These are phyloP conservation scores for Colletotrichum magnum DNA, from an alignment of 2,329 filamentous ascomycete species.

Conservation along the genomic window DNA sequence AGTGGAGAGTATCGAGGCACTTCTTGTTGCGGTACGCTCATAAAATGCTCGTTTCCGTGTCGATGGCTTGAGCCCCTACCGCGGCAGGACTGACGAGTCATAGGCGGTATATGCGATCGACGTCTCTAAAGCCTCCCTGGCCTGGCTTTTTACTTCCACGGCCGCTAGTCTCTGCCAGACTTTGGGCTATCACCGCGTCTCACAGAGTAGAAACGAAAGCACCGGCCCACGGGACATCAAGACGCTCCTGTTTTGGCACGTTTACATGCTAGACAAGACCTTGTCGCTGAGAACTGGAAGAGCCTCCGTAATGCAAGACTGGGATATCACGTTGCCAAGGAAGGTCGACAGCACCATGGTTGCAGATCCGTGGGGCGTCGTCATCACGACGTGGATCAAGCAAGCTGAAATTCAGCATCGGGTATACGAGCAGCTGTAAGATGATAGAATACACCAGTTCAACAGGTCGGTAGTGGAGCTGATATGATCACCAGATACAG, in stretches of 20 bases:
- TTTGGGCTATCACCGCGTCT: slow-evolving; percentile 71
- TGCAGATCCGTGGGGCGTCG: slow-evolving; percentile 59
- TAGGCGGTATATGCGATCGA: slow-evolving; percentile 75
- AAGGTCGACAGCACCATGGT: slow-evolving; percentile 47
- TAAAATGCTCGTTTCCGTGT: neutral
- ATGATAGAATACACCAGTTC: neutral
- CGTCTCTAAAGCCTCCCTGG: slow-evolving; percentile 72
- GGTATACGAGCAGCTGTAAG: slow-evolving; percentile 67
- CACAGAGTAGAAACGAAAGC: slow-evolving; percentile 50
- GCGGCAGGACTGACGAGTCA: neutral
- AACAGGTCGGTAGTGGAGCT: slow-evolving; percentile 1
- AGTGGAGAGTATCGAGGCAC: slow-evolving; percentile 68
- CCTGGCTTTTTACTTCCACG: slow-evolving; percentile 73
- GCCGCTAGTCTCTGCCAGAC: slow-evolving; percentile 74
- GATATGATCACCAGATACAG: slow-evolving; percentile 60
- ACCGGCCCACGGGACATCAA: slow-evolving; percentile 51
- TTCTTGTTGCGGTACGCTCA: slow-evolving; percentile 68
- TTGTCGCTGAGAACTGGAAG: slow-evolving; percentile 69
- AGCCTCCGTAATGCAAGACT: slow-evolving; percentile 69
- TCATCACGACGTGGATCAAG: slow-evolving; percentile 69
- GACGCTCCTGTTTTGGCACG: slow-evolving; percentile 62
- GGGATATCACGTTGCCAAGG: slow-evolving; percentile 68
- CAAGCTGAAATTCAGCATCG: slow-evolving; percentile 70
- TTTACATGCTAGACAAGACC: slow-evolving; percentile 70
- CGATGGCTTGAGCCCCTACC: neutral